Base-by-base conservation (phyloP, 2,329 filamentous ascomycete species). In the Aspergillus pseudoterreus region DNA sequence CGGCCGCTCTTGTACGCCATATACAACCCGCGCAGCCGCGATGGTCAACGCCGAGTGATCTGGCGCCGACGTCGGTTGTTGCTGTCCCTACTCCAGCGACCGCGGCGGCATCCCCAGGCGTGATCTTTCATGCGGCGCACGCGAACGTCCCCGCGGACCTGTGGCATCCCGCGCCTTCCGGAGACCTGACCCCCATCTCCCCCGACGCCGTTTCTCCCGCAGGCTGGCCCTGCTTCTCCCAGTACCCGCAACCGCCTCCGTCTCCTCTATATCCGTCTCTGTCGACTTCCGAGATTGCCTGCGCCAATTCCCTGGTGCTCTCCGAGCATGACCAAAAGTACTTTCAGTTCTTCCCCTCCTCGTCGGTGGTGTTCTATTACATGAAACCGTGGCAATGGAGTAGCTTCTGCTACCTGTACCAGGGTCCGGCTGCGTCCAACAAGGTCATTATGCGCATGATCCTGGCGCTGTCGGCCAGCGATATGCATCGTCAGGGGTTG, bases 371-470 rank as follows among this genome's bases (percentile, higher is more conserved):
- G 0, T 65, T 63, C 44, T 67, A 65, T 38, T 69, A 71, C 30
- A 69, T 71, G 62, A 72, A 72, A 48, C 57, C 62, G 21, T 72
- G 67, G 65, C 54, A 63, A 30, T 72, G 70, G 70, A 71, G 68
- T 52, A 66, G 63, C 47, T 61, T 72, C 46, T 63, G 62, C 17
- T 71, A 71, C 46, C 58, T 72, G 2, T 71, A 71, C 44, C 62
- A 67, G 46, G 63, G 66, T 2, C 68, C 68, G 2, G 69, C 69
- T 4, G 53, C 61, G 6, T 61, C 61, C 3, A 70, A 65, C 54
- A 68, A 65, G 35, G 63, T 71, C 11, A 69, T 72, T 17, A 72
- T 72, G 70, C 65, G 70, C 14, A 71, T 71, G 67, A 68, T 72
- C n/a, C 51, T 72, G 21, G 70, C 70, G 1, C 49, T 70, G 10